Conservation (phyloP, 257 asterid genomes). For the Capsicum rhomboideum region DNA sequence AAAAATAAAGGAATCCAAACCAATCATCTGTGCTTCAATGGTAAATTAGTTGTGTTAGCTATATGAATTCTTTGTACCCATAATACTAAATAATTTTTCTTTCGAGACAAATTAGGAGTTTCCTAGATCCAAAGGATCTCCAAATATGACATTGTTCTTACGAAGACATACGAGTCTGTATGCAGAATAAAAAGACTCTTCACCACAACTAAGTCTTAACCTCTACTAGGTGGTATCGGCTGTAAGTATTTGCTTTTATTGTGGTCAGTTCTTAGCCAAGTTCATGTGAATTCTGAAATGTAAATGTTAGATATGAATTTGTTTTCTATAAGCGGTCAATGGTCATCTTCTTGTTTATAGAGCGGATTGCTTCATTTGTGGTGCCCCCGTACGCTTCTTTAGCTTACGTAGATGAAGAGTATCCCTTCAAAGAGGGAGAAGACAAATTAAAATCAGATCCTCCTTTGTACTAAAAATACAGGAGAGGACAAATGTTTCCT, state of each 20-base stretch:
- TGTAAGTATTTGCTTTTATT: neutral
- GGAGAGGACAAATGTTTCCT: neutral
- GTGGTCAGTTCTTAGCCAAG: neutral
- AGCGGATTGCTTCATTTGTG: neutral
- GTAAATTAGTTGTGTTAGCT: neutral
- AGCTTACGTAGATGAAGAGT: neutral
- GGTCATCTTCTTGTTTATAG: neutral
- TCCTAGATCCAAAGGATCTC: neutral
- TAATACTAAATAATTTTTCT: neutral
- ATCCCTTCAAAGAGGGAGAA: neutral
- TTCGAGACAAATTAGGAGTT: neutral
- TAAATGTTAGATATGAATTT: neutral
- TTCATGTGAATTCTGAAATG: neutral
- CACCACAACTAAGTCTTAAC: neutral
- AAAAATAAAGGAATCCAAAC: neutral
- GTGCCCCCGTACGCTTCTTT: neutral
- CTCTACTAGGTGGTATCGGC: neutral
- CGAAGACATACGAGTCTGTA: neutral
- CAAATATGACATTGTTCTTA: neutral
- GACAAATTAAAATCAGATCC: too few relatives aligned
- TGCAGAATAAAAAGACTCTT: neutral
- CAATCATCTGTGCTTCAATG: neutral
- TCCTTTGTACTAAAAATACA: too few relatives aligned
- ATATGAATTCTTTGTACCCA: neutral
- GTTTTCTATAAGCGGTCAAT: neutral